Percentiles rank a stretch among this genome's conserved stretches.
Conservation (phyloP, 2,329 filamentous ascomycete species). For the Tolypocladium tundrense region DNA sequence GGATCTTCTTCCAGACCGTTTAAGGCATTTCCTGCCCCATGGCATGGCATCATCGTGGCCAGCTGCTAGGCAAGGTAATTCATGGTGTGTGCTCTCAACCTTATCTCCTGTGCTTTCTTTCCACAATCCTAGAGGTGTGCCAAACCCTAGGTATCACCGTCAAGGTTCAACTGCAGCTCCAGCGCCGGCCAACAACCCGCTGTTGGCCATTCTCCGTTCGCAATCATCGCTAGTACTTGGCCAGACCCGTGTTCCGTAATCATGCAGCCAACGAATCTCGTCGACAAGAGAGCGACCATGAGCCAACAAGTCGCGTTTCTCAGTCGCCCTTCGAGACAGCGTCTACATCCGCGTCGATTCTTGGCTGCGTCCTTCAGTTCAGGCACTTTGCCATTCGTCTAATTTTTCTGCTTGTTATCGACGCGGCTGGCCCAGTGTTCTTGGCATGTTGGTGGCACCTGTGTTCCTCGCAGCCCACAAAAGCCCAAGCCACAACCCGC, state of each 20-base stretch:
- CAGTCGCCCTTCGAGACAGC: not conserved
- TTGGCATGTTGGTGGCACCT: not conserved
- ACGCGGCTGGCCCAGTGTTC: not conserved
- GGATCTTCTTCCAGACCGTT: not conserved
- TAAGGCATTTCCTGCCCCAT: not conserved
- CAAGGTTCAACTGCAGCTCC: not conserved
- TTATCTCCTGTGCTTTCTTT: too few relatives aligned
- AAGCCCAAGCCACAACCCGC: not conserved
- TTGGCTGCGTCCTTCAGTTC: not conserved
- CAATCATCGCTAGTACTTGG: not conserved
- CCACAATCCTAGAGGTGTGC: too few relatives aligned
- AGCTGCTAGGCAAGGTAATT: too few relatives aligned
- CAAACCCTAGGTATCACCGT: not conserved
- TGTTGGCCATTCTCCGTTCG: not conserved
- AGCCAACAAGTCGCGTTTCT: not conserved
- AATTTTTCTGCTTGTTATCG: not conserved
- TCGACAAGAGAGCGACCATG: not conserved
- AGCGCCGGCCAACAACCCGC: not conserved
- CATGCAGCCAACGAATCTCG: not conserved
- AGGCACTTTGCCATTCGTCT: not conserved
- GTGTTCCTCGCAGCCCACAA: not conserved
- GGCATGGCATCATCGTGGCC: not conserved
- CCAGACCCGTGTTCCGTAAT: not conserved
- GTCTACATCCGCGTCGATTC: not conserved
- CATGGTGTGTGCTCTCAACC: too few relatives aligned